Base-by-base conservation (phyloP, 495 filamentous ascomycete genomes). In the Extremus antarcticus region DNA sequence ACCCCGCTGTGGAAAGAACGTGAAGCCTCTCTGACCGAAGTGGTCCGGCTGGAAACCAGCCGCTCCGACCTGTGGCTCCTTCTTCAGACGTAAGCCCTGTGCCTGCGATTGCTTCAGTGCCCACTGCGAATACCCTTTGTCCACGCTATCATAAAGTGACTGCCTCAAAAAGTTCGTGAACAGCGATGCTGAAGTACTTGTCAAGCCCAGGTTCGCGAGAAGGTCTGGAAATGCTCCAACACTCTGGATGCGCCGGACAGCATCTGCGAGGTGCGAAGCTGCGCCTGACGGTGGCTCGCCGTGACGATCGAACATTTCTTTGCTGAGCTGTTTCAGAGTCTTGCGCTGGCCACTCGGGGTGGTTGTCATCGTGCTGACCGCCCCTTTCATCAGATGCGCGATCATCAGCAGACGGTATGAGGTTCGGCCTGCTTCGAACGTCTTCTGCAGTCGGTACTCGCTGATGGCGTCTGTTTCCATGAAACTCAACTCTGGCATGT, bases 391-490 rank as follows among this genome's bases (percentile, higher is more conserved):
- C 9, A 79, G 70, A 50, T 73, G 69, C 1, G 70, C 68, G 64
- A 79, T 77, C 74, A 79, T 77, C 22, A 78, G 67, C 16, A 79
- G 68, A 3, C 72, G 67, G 60, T 77, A 79, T 1, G 73, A 76
- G 1, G 73, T 74, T 24, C 66, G 68, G 47, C 66, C 68, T 10
- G 74, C 76, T 16, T 70, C 54, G 50, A 74, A 78, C 0, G 74
- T 76, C 57, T 71, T 68, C 21, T 66, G 48, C 0, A 79, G 65
- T n/a, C 74, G 74, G 56, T 77, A 77, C 0, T 69, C 47, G 2
- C 70, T 75, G 16, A 70, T 54, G 0, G 60, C 63, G 25, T 60
- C 56, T 11, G 67, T 56, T 59, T 79, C 76, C 13, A 77, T 54
- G 51, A 73, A 77, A 23, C 65, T 66, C 0, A 79, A 67, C 53